Conservation (phyloP, 371 early-diverging fungal species). For the Haplosporangium sp. region DNA sequence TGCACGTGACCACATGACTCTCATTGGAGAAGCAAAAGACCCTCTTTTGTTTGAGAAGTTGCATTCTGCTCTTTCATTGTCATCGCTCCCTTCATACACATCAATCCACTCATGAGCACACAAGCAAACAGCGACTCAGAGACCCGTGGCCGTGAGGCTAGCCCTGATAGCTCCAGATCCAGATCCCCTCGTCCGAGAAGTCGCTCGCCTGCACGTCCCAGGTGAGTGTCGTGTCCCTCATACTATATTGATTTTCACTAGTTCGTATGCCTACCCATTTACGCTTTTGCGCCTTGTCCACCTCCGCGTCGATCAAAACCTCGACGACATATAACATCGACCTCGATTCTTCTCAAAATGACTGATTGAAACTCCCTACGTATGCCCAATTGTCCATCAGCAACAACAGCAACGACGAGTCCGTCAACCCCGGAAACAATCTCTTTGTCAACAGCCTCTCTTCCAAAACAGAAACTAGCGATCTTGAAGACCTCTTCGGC, state of each 20-base stretch:
- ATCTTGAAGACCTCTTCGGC: conserved; percentile 77
- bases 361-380: conserved; percentile 12
- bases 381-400: conserved; percentile 8
- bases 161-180: conserved; percentile 34
- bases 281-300: background rate
- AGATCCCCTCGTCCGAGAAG: conserved; percentile 38
- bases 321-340: background rate
- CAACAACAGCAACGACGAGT: conserved; percentile 50
- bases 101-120: conserved; percentile 1
- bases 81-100: background rate
- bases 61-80: background rate
- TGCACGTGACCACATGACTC: too few species aligned
- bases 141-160: conserved; percentile 29
- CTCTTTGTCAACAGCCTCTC: conserved; percentile 82
- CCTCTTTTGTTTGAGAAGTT: too few species aligned
- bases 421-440: conserved; percentile 80
- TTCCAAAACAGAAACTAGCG: conserved; percentile 65
- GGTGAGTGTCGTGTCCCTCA: conserved; percentile 10
- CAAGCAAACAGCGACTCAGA: conserved; percentile 21
- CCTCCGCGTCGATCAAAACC: background rate
- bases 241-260: background rate
- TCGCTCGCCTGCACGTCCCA: conserved; percentile 44
- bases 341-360: conserved; percentile 6
- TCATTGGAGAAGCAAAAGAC: too few species aligned
- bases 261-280: too few species aligned